phyloP scores from a whole-genome alignment of 257 asterid species.

The Solanum verrucosum region DNA sequence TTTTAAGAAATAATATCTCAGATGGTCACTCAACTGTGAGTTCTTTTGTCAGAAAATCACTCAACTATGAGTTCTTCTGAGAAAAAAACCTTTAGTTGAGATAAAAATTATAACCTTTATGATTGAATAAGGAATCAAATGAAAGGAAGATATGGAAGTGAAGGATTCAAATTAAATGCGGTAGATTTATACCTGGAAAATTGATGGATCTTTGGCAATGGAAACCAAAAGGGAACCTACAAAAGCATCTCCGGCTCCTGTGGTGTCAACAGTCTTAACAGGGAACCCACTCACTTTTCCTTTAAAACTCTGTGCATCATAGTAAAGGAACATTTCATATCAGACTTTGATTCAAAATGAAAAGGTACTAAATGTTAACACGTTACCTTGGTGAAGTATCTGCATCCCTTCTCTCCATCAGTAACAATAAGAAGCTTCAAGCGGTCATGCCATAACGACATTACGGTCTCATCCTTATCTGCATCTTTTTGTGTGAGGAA shows the following conservation, averaged over 20 bases:
- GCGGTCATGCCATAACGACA: slow-evolving; percentile 25
- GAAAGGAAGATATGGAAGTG: neutral
- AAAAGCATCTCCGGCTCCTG: slow-evolving; percentile 47
- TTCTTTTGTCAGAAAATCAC: no score
- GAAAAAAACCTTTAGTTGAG: neutral
- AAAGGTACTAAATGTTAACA: neutral
- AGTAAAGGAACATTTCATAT: neutral
- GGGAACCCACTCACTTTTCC: slow-evolving; percentile 21
- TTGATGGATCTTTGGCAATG: slow-evolving; percentile 17
- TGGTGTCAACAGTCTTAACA: slow-evolving; percentile 40
- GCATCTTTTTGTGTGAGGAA: slow-evolving; percentile 23
- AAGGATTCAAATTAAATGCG: neutral
- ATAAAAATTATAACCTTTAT: no score
- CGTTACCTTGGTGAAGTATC: slow-evolving; percentile 29
- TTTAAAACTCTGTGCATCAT: slow-evolving; percentile 10
- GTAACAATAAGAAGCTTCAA: slow-evolving; percentile 30
- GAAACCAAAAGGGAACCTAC: slow-evolving; percentile 35
- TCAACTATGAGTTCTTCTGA: no score
- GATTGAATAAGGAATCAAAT: neutral
- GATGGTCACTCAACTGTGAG: neutral
- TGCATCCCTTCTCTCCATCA: slow-evolving; percentile 37
- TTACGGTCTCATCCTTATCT: slow-evolving; percentile 12
- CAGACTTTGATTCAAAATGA: neutral
- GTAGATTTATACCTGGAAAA: slow-evolving; percentile 12
- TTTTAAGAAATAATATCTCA: no score